phyloP scores from a whole-genome alignment of 306 rosid genomes.

The Cucurbita pepo region DNA sequence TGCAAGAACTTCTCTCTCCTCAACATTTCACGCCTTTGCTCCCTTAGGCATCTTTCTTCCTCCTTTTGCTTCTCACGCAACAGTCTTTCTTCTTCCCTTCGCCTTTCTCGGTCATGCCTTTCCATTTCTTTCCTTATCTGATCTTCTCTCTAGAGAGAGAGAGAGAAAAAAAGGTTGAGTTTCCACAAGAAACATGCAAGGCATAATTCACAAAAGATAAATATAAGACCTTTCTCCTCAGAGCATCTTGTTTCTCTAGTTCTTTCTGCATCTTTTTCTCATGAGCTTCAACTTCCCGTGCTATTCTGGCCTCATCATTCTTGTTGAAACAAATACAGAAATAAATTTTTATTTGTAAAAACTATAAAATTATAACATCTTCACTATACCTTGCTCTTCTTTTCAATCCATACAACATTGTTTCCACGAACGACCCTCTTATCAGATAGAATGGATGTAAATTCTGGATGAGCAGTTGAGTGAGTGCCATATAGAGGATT shows the following conservation, averaged over 20 bases:
- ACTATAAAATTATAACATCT: not conserved
- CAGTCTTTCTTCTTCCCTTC: conserved; percentile 60
- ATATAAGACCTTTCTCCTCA: conserved; percentile 49
- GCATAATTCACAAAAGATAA: not conserved
- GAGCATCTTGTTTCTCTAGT: conserved; percentile 58
- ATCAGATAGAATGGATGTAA: conserved; percentile 24
- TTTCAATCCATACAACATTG: conserved; percentile 31
- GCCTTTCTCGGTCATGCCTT: conserved; percentile 58
- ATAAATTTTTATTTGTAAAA: not conserved
- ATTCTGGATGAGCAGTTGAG: conserved; percentile 27
- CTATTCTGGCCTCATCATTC: conserved; percentile 55
- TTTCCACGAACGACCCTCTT: conserved; percentile 28
- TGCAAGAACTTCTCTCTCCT: conserved; percentile 52
- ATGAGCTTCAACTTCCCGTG: conserved; percentile 59
- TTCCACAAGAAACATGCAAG: not conserved
- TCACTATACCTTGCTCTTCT: conserved; percentile 49
- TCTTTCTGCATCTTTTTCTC: conserved; percentile 60
- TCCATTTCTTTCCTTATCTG: conserved; percentile 57
- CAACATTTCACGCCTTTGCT: conserved; percentile 57
- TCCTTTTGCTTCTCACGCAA: conserved; percentile 63
- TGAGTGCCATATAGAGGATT: conserved; percentile 25
- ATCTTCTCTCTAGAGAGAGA: conserved; percentile 46
- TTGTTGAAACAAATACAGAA: conserved; percentile 12
- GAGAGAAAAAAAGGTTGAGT: conserved; percentile 15
- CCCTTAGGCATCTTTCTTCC: conserved; percentile 58